Base-by-base conservation (phyloP, 805 yeast species). In the Saccharomycopsis synnaedendra region DNA sequence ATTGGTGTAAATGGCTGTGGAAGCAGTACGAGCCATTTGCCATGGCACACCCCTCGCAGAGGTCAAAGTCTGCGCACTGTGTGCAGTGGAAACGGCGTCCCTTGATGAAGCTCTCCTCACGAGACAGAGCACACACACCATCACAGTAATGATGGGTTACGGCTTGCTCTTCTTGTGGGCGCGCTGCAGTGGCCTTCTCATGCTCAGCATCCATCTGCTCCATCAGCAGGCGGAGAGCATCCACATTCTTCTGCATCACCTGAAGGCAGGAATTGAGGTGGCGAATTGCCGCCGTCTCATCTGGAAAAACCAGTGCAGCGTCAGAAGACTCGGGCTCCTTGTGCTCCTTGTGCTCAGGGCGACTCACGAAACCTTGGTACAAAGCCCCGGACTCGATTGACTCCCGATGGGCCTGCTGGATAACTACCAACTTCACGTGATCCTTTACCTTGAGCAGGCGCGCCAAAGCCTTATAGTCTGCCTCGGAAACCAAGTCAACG, bases 381-480 rank as follows among this genome's bases (percentile, higher is more conserved):
- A 9, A 11, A 9, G 10, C 38, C 6, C 27, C 28, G 19, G 38
- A 35, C 3, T 39, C 47, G 11, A 32, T 9, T 33, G 28, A 9
- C 27, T 28, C 32, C 10, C 9, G 31, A 27, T 9, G 39, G 5
- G 28, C 33, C 43, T 39, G 40, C 28, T 50, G 48, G n/a, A 38
- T 39, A 31, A 57, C 57, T 28, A 43, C 40, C 49, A 76, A 58
- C 53, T 66, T 67, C 44, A 72, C 57, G 49, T 65, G 67, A 49
- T 63, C 67, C 55, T 74, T 74, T 19, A 75, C 78, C 47, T 65
- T 61, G 53, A 76, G 63, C 42, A 78, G 70, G 53, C 78, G 64
- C 39, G 60, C 58, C 48, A 76, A 62, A 29, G 66, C 58, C 43
- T 60, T 63, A 56, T 69, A 75, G 49, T 75, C 80, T 3, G 62